phyloP scores from a whole-genome alignment of 139 green algal genomes.

The Mychonastes homosphaera region DNA sequence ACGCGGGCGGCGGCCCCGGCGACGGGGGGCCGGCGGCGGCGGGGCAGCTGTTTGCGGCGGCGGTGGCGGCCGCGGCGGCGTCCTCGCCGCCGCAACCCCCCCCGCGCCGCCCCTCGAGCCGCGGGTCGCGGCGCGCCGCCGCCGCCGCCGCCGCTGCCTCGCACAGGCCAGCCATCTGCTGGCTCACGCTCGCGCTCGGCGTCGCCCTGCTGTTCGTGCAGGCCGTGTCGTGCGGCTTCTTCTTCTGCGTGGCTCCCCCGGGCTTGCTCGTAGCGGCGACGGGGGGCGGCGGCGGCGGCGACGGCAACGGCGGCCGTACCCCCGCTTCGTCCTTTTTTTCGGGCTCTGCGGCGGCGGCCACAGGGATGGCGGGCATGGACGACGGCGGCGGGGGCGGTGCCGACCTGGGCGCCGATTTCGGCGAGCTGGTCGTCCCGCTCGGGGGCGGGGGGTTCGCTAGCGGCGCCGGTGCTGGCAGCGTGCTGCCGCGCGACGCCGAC shows the following conservation, averaged over 20 bases:
- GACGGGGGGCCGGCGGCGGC: too few species aligned
- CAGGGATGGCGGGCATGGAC: not conserved
- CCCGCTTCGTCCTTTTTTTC: constrained; percentile 28
- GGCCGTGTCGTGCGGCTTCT: constrained; percentile 40
- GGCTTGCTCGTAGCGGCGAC: constrained; percentile 33
- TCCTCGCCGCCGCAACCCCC: too few species aligned
- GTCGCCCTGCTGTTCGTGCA: constrained; percentile 32
- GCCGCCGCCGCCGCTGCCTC: constrained; percentile 1
- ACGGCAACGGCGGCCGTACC: constrained; percentile 33
- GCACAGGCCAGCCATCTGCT: constrained; percentile 19
- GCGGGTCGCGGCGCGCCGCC: too few species aligned
- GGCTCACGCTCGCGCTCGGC: constrained; percentile 24
- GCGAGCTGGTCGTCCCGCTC: constrained; percentile 12
- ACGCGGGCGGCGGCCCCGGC: too few species aligned
- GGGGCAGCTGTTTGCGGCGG: too few species aligned
- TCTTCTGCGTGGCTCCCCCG: constrained; percentile 40
- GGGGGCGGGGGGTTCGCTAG: too few species aligned
- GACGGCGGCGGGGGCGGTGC: not conserved
- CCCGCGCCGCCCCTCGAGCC: too few species aligned
- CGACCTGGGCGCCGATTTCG: constrained; percentile 8
- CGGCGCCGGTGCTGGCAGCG: too few species aligned
- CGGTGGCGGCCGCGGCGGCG: too few species aligned
- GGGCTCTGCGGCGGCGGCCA: not conserved
- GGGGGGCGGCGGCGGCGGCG: constrained; percentile 6
- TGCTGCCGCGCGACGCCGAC: too few species aligned